phyloP scores from a whole-genome alignment of 805 yeast genomes.

The Candida stauntonica region DNA sequence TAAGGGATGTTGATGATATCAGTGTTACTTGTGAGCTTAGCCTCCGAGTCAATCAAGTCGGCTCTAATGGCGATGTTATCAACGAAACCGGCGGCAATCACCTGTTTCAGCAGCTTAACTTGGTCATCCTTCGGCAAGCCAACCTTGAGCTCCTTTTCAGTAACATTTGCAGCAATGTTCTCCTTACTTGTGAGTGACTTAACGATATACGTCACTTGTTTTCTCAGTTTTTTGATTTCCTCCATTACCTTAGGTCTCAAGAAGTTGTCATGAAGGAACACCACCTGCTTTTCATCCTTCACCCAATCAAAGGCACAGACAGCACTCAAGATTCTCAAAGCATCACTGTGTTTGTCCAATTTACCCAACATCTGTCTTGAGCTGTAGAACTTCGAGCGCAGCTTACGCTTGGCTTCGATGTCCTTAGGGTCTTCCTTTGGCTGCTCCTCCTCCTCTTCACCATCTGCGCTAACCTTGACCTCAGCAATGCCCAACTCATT shows the following conservation, averaged over 20 bases:
- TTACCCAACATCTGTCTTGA: conserved; percentile 58
- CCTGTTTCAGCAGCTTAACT: conserved; percentile 78
- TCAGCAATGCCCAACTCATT: conserved; percentile 60
- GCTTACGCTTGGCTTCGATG: conserved; percentile 33
- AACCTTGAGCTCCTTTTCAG: conserved; percentile 44
- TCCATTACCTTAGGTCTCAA: conserved; percentile 78
- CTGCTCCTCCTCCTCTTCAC: conserved; percentile 29
- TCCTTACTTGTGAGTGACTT: conserved; percentile 59
- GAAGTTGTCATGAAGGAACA: conserved; percentile 58
- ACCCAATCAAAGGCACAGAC: conserved; percentile 86
- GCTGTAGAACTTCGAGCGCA: conserved; percentile 50
- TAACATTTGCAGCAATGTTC: conserved; percentile 45
- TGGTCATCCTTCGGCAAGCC: conserved; percentile 67
- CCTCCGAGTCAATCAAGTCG: conserved; percentile 64
- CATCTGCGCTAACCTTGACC: conserved; percentile 17
- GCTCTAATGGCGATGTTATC: conserved; percentile 88
- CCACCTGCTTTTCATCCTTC: conserved; percentile 38
- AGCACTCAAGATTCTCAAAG: conserved; percentile 67
- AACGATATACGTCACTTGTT: conserved; percentile 74
- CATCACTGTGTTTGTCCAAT: conserved; percentile 74
- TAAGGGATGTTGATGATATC: conserved; percentile 62
- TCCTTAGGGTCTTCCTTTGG: conserved; percentile 33
- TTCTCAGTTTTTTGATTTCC: conserved; percentile 76
- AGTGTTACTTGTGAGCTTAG: conserved; percentile 52
- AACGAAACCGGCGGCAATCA: conserved; percentile 86